Evolutionary conservation across 345 rosid genomes (phyloP).

Genomic region (Salix arbutifolia): DNA sequence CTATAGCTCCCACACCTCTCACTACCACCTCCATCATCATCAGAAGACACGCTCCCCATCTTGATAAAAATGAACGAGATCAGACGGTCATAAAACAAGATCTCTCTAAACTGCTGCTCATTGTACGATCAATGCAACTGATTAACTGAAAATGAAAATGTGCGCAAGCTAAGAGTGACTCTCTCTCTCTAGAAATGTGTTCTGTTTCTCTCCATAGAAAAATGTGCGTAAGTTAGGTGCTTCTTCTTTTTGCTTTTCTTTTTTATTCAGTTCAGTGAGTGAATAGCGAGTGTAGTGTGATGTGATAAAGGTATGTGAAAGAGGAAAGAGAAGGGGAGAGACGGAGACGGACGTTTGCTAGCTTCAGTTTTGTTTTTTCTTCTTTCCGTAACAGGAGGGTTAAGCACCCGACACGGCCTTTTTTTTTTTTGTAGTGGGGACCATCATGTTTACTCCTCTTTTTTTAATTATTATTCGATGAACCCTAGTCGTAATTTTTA

Average conservation of each 20-base stretch:
- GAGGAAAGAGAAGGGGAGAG: not conserved
- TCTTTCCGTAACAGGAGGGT: not conserved
- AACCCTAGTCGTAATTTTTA: too few relatives aligned
- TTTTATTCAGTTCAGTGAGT: not conserved
- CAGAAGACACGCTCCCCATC: conserved; percentile 66
- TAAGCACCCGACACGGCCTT: conserved; percentile 19
- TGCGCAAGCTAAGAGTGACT: not conserved
- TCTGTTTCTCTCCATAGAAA: not conserved
- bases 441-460: not conserved
- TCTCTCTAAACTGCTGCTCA: not conserved
- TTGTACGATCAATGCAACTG: not conserved
- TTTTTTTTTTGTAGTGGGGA: conserved; percentile 2
- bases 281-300: not conserved
- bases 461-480: too few relatives aligned
- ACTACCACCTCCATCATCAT: conserved; percentile 60
- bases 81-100: not conserved
- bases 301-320: not conserved
- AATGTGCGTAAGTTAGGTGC: not conserved
- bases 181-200: not conserved
- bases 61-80: not conserved
- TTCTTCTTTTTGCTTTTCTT: not conserved
- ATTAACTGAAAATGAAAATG: not conserved
- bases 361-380: not conserved
- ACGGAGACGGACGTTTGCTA: conserved; percentile 4
- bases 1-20: conserved; percentile 89